Base-by-base conservation (phyloP, 768 basidiomycete genomes). In the Pleurotus eryngii region DNA sequence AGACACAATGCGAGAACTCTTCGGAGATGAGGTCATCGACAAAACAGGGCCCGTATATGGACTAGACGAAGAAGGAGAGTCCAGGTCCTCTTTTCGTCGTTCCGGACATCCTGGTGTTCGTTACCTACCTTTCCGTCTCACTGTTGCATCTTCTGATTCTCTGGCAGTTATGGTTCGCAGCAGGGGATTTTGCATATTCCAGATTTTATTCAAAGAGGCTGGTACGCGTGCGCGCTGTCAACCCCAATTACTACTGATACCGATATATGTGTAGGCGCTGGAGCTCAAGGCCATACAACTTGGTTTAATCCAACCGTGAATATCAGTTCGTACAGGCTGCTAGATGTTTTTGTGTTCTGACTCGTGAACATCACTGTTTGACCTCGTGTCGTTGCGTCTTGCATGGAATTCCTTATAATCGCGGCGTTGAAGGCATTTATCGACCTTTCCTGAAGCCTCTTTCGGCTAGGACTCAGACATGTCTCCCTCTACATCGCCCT, bases 21-120 rank as follows among this genome's bases (percentile, higher is more conserved):
- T 79, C 37, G 76, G 78, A 4, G 67, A 70, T 30, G 70, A 72
- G 12, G 61, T 69, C 8, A 68, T 74, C 6, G 65, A 67, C 14
- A 57, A 63, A 12, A 72, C 72, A 9, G 60, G 64, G 9, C 61
- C 51, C 18, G 61, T 76, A 1, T 76, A 73, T 72, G 76, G 76
- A 0, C 30, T 78, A 6, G 74, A 80, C 55, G 66, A 68, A 15
- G 77, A 78, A 58, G 75, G 74, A 1, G 78, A 79, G 56, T 24
- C 73, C 2, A 62, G 60, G 38, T 72, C 73, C 3, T 61, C 68
- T 49, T 78, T 72, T 57, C 67, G 72, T 7, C 76, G 74, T 3
- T 69, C 74, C 3, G 78, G 78, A 1, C 74, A 76, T 60, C 77
- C 76, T 24, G 76, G 74, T 1, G 76, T 76, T 53, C 54, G 71